phyloP scores from a whole-genome alignment of 2,329 filamentous ascomycete species.

The Drechslerella stenobrocha region DNA sequence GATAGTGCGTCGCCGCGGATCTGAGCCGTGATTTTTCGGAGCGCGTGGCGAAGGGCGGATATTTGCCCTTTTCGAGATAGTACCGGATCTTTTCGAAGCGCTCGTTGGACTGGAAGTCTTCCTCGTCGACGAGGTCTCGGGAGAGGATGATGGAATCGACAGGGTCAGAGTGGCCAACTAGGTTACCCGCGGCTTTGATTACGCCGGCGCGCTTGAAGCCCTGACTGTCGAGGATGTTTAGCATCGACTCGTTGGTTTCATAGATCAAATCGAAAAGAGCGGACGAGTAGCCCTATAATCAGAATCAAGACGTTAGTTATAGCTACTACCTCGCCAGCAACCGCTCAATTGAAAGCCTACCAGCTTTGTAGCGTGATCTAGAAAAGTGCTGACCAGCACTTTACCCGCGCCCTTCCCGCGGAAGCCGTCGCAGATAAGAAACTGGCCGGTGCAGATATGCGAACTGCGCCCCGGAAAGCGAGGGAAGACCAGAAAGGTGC shows the following conservation, averaged over 20 bases:
- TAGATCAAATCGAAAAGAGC: constrained; percentile 76
- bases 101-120: constrained; percentile 74
- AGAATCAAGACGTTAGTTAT: background rate
- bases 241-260: constrained; percentile 72
- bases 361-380: constrained; percentile 73
- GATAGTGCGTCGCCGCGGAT: constrained; percentile 93
- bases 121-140: constrained; percentile 60
- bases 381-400: constrained; percentile 74
- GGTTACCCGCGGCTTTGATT: constrained; percentile 63
- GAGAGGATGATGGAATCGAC: constrained; percentile 68
- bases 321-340: background rate
- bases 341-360: constrained; percentile 54
- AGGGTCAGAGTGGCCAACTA: constrained; percentile 60
- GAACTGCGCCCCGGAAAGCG: constrained; percentile 62
- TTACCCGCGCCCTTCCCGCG: constrained; percentile 74
- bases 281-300: constrained; percentile 66
- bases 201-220: constrained; percentile 74
- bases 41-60: constrained; percentile 87
- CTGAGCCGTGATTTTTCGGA: constrained; percentile 93
- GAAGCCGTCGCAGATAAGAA: constrained; percentile 72
- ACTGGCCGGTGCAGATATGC: constrained; percentile 78
- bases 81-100: constrained; percentile 98
- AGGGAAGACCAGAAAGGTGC: constrained; percentile 27
- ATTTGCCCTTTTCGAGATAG: constrained; percentile 92
- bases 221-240: constrained; percentile 72